Conservation (phyloP, 495 filamentous ascomycete species). For the Usnea hakonensis region DNA sequence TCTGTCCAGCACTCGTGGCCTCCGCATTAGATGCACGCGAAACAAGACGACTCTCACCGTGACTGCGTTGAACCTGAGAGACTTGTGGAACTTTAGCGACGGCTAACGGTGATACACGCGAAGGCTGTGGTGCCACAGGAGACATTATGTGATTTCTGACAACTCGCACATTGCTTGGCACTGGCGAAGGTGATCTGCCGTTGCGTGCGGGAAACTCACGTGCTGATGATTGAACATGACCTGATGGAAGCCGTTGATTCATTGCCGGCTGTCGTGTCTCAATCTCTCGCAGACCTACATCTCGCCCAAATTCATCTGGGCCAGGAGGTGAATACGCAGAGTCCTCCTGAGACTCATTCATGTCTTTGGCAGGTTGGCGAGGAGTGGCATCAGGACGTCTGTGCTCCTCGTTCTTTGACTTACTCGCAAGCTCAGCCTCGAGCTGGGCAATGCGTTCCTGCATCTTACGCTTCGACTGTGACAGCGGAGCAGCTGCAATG, state of each 20-base stretch:
- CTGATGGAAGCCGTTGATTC: conserved; percentile 11
- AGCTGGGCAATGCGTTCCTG: conserved; percentile 22
- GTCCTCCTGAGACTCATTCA: conserved; percentile 30
- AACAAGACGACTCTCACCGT: conserved; percentile 7
- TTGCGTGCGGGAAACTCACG: conserved; percentile 17
- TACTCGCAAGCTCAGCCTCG: conserved; percentile 29
- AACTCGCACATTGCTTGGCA: conserved; percentile 37
- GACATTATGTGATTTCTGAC: conserved; percentile 57
- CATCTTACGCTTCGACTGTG: conserved; percentile 11
- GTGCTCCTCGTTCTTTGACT: conserved; percentile 24
- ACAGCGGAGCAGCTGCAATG: not conserved
- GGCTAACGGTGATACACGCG: conserved; percentile 70
- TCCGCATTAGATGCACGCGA: conserved; percentile 12
- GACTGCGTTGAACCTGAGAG: conserved; percentile 24
- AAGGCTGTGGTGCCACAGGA: conserved; percentile 74
- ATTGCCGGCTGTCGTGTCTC: conserved; percentile 3
- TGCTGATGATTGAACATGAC: conserved; percentile 8
- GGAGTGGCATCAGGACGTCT: not conserved
- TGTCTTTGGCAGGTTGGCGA: conserved; percentile 13
- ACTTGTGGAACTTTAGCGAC: conserved; percentile 52
- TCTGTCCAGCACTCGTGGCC: conserved; percentile 20
- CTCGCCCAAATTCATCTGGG: conserved; percentile 19
- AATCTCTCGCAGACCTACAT: conserved; percentile 14
- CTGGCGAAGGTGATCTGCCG: conserved; percentile 11
- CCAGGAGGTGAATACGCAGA: conserved; percentile 46